Evolutionary conservation across 495 filamentous ascomycete species (phyloP).

Genomic region (Hyphodiscus hymeniophilus): DNA sequence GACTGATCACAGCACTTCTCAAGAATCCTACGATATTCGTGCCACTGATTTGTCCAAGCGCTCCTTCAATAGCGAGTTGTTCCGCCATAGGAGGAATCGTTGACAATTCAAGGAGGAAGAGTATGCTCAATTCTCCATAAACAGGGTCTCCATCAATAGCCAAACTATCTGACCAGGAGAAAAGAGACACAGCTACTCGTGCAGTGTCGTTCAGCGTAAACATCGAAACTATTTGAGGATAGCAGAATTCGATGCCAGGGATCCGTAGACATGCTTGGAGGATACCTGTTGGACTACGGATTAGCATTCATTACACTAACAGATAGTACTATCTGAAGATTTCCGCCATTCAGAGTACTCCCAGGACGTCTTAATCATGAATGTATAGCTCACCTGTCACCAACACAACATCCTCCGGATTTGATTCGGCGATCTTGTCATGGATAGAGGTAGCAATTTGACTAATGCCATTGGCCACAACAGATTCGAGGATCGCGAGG

Average conservation of each 20-base stretch:
- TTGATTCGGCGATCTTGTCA: conserved; percentile 37
- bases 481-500: conserved; percentile 63
- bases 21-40: conserved; percentile 67
- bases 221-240: conserved; percentile 57
- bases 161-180: conserved; percentile 87
- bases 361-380: too few species aligned
- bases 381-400: conserved; percentile 48
- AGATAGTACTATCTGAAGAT: too few species aligned
- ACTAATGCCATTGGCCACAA: conserved; percentile 76
- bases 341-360: too few species aligned
- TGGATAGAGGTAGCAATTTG: conserved; percentile 70
- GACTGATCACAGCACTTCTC: conserved; percentile 58
- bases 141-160: conserved; percentile 70
- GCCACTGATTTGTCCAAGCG: conserved; percentile 68
- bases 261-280: conserved; percentile 73
- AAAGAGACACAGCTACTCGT: conserved; percentile 78
- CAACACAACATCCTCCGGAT: conserved; percentile 69
- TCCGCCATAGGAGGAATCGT: conserved; percentile 76
- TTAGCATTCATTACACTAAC: too few species aligned
- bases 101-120: conserved; percentile 83
- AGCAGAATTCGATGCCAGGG: conserved; percentile 51
- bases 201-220: conserved; percentile 58
- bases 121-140: conserved; percentile 81
- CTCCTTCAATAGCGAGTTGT: conserved; percentile 75
- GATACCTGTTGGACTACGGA: too few species aligned